These are phyloP conservation scores for Pyracantha coccinea DNA, from an alignment of 331 rosid species.

Conservation along the genomic window DNA sequence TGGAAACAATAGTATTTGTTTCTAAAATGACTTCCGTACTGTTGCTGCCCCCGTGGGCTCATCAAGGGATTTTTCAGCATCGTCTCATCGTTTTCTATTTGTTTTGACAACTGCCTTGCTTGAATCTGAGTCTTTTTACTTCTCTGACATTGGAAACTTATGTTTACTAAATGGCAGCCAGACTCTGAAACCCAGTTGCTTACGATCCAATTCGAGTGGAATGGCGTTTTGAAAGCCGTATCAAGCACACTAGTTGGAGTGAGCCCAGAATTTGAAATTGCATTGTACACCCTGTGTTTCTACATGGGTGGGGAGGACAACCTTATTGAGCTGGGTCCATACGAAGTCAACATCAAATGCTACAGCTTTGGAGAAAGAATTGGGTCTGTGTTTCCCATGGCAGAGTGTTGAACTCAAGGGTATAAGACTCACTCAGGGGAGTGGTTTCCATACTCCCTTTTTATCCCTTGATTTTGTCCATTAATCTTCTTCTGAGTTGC, in stretches of 20 bases:
- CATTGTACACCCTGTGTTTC: conserved; percentile 82
- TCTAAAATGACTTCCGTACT: not conserved
- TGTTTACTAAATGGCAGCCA: conserved; percentile 51
- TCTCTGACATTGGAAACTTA: not conserved
- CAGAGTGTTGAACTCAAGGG: conserved; percentile 38
- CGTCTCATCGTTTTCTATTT: not conserved
- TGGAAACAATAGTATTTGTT: not conserved
- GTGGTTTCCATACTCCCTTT: too few relatives aligned
- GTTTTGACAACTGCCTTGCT: not conserved
- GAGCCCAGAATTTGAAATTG: conserved; percentile 96
- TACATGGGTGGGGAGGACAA: conserved; percentile 72
- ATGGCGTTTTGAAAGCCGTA: conserved; percentile 79
- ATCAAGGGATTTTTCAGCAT: not conserved
- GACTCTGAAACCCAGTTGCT: conserved; percentile 87
- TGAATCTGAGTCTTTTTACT: not conserved
- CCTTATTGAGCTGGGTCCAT: conserved; percentile 78
- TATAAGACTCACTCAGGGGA: too few relatives aligned
- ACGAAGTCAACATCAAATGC: conserved; percentile 75
- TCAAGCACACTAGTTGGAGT: conserved; percentile 95
- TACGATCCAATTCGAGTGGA: conserved; percentile 92
- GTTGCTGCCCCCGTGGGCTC: not conserved
- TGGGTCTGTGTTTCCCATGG: conserved; percentile 78
- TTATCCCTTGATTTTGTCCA: too few relatives aligned
- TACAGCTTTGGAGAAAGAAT: conserved; percentile 55
- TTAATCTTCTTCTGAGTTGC: too few relatives aligned